A percentile compares a stretch with the other conserved stretches of the same genome.
Conservation (phyloP, 352 stramenopile genomes). For the Globisporangium solare region DNA sequence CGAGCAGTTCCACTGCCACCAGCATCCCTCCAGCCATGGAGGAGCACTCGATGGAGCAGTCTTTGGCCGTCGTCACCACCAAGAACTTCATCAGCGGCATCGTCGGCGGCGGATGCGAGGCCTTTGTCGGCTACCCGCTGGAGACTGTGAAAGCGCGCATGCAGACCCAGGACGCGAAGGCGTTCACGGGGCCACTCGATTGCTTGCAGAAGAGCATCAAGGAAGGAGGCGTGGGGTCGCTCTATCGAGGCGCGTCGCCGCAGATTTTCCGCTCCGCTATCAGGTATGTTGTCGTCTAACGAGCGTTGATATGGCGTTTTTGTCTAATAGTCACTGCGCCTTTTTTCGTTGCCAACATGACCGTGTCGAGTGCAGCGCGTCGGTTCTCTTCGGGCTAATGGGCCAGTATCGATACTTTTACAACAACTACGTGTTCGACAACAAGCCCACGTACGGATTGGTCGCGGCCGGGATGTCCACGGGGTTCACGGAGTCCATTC, state of each 20-base stretch:
- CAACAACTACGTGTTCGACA: constrained; percentile 51
- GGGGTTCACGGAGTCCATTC: constrained; percentile 49
- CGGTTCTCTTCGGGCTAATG: constrained; percentile 69
- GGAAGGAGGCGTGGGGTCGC: constrained; percentile 45
- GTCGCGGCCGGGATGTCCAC: constrained; percentile 53
- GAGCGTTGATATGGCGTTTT: not conserved
- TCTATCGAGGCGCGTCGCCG: constrained; percentile 62
- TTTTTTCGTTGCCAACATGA: not conserved
- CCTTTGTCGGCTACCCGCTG: constrained; percentile 57
- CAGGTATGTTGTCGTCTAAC: constrained; percentile 26
- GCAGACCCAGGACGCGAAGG: constrained; percentile 46
- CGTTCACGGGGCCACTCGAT: constrained; percentile 43
- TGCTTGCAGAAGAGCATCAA: constrained; percentile 52
- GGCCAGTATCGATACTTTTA: constrained; percentile 69
- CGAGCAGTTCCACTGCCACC: not conserved
- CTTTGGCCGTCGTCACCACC: constrained; percentile 39
- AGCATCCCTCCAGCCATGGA: not conserved
- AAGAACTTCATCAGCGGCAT: constrained; percentile 66
- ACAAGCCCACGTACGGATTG: constrained; percentile 46
- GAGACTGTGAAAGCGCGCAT: constrained; percentile 69
- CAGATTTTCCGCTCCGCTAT: constrained; percentile 67
- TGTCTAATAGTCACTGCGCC: not conserved
- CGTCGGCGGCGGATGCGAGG: constrained; percentile 51
- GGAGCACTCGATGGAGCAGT: constrained; percentile 19
- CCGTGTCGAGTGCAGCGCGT: constrained; percentile 29